Percentiles rank a stretch among this genome's conserved stretches.
Evolutionary conservation across 495 filamentous ascomycete genomes (phyloP).

Genomic region (Hypoxylon cercidicola): DNA sequence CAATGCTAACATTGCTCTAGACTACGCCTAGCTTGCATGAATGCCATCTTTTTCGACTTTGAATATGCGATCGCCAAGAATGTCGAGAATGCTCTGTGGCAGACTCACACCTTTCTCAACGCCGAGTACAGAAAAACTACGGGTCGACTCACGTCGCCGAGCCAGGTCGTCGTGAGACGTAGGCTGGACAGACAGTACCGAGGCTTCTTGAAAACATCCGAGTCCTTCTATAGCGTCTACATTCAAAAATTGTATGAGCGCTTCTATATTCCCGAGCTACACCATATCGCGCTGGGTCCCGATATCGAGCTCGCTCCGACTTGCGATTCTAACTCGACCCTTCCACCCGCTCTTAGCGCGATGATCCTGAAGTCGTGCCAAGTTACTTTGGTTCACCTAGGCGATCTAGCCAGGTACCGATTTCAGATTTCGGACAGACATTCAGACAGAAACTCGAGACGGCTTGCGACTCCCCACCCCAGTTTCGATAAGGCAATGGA

Average conservation of each 20-base stretch:
- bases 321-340: slow-evolving; percentile 50
- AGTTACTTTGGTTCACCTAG: slow-evolving; percentile 83
- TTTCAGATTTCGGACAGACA: slow-evolving; percentile 68
- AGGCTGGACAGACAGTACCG: slow-evolving; percentile 83
- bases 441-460: slow-evolving; percentile 42
- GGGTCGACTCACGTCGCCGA: slow-evolving; percentile 54
- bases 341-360: slow-evolving; percentile 60
- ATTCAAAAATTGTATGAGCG: slow-evolving; percentile 80
- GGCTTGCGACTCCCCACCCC: background rate
- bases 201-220: slow-evolving; percentile 84
- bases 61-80: slow-evolving; percentile 69
- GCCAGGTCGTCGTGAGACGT: slow-evolving; percentile 76
- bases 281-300: slow-evolving; percentile 74
- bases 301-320: slow-evolving; percentile 61
- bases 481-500: slow-evolving; percentile 79
- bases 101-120: slow-evolving; percentile 79
- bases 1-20: slow-evolving; percentile 56
- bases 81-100: slow-evolving; percentile 80
- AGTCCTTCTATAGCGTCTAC: slow-evolving; percentile 86
- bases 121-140: slow-evolving; percentile 74
- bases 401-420: slow-evolving; percentile 92
- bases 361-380: slow-evolving; percentile 80
- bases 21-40: slow-evolving; percentile 74
- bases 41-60: slow-evolving; percentile 78
- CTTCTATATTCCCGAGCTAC: slow-evolving; percentile 78